phyloP scores from a whole-genome alignment of 2,329 filamentous ascomycete species.

The Sporothrix phasma region DNA sequence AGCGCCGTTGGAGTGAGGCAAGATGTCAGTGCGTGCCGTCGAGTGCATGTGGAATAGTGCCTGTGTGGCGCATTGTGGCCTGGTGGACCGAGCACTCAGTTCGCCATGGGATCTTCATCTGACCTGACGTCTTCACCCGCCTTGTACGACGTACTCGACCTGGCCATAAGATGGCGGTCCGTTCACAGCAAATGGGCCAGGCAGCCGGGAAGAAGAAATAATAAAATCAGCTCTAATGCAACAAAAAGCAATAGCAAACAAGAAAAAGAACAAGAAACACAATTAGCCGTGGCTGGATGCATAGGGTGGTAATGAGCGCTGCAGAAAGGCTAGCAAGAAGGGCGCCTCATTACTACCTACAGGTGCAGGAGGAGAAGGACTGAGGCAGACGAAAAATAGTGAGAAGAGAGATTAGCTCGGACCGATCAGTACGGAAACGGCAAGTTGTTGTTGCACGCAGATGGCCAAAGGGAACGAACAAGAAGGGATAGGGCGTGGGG shows the following conservation, averaged over 20 bases:
- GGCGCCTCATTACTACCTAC: neutral
- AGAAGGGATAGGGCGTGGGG: neutral
- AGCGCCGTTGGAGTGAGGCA: neutral
- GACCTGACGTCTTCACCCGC: neutral
- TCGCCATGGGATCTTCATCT: neutral
- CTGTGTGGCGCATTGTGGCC: neutral
- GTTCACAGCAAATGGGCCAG: neutral
- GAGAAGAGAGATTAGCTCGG: constrained; percentile 1
- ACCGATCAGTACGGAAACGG: constrained; percentile 1
- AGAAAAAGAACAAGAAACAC: neutral
- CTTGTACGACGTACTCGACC: no score
- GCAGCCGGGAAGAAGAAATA: neutral
- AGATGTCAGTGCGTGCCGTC: neutral
- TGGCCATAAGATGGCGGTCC: neutral
- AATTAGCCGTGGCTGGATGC: neutral
- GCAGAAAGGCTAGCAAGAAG: neutral
- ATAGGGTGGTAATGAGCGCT: constrained; percentile 5
- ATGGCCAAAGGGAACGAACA: neutral
- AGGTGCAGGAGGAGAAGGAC: neutral
- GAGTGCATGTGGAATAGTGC: neutral
- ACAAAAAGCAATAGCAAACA: neutral
- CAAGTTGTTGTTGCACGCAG: constrained; percentile 1
- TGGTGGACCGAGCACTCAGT: constrained; percentile 1
- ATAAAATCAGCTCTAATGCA: no score
- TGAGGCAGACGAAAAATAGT: neutral